phyloP scores from a whole-genome alignment of 306 rosid species.

The Castanea crenata region DNA sequence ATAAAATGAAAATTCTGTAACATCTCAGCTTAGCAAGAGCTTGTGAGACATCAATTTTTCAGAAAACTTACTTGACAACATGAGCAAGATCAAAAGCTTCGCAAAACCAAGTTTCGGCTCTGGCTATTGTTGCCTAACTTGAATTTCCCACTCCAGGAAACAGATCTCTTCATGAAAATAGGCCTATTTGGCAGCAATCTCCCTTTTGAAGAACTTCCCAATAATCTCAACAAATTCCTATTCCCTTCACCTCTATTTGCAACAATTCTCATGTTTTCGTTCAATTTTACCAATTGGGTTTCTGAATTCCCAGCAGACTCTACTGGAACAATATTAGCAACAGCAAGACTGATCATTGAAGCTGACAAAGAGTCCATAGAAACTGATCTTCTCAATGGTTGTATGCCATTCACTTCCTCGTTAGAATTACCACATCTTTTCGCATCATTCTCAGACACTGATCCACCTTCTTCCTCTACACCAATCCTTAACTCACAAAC shows the following conservation, averaged over 20 bases:
- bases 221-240: constrained; percentile 27
- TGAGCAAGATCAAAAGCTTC: constrained; percentile 39
- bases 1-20: constrained; percentile 5
- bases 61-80: neutral
- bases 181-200: constrained; percentile 35
- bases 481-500: constrained; percentile 28
- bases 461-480: constrained; percentile 20
- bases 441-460: constrained; percentile 8
- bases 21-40: constrained; percentile 45
- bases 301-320: constrained; percentile 25
- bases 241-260: constrained; percentile 33
- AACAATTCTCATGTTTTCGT: neutral
- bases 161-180: constrained; percentile 61
- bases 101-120: constrained; percentile 37
- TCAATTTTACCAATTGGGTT: neutral
- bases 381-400: constrained; percentile 52
- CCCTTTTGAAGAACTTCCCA: constrained; percentile 45
- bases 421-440: constrained; percentile 9
- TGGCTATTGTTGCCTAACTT: constrained; percentile 33
- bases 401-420: constrained; percentile 1
- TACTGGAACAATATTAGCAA: constrained; percentile 12
- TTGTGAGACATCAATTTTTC: constrained; percentile 2
- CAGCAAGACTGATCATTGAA: constrained; percentile 33
- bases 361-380: constrained; percentile 59
- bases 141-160: constrained; percentile 56